Conservation (phyloP, 106 monocot species). For the Cymbidium sinense region DNA sequence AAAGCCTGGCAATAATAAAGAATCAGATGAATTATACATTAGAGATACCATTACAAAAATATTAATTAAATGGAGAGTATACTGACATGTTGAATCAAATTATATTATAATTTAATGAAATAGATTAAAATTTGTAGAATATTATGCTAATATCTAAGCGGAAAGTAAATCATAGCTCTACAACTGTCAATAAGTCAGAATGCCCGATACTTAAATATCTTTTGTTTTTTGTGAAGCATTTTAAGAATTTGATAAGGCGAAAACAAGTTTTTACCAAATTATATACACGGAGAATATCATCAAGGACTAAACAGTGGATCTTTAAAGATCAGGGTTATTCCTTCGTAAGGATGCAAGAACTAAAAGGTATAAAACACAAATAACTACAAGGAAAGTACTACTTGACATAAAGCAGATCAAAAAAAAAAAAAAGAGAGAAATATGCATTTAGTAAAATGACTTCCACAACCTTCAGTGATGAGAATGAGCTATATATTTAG, state of each 20-base stretch:
- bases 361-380: too few species aligned
- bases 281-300: neutral
- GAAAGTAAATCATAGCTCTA: neutral
- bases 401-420: neutral
- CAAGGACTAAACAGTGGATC: neutral
- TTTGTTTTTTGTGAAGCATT: neutral
- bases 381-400: too few species aligned
- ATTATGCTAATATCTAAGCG: neutral
- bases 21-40: constrained; percentile 13
- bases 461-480: neutral
- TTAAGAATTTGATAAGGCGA: neutral
- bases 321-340: neutral
- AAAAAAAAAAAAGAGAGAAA: neutral
- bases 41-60: neutral
- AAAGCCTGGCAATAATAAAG: constrained; percentile 58
- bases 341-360: neutral
- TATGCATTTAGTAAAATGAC: neutral
- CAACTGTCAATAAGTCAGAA: too few species aligned
- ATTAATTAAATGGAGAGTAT: neutral
- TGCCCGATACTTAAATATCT: too few species aligned
- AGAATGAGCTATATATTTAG: neutral
- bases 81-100: neutral
- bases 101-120: neutral
- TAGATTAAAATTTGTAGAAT: neutral
- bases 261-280: neutral